Percentiles rank a stretch among this genome's conserved stretches.
These are phyloP conservation scores for Leccinum barrowsii DNA, from an alignment of 768 basidiomycete genomes.

Conservation along the genomic window DNA sequence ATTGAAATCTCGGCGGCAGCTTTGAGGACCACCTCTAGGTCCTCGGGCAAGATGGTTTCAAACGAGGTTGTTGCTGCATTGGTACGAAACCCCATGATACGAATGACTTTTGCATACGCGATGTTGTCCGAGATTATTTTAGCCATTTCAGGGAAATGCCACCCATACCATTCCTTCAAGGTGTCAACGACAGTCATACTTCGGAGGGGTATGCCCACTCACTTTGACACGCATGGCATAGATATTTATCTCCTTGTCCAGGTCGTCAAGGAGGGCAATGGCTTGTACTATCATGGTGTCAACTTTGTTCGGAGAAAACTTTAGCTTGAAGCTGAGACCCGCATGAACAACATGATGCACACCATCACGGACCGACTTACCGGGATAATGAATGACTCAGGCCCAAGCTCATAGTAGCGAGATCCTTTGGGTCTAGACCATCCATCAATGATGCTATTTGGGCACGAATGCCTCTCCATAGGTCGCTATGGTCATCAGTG, in stretches of 20 bases:
- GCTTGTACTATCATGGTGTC: slow-evolving; percentile 99
- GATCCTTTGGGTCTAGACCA: slow-evolving; percentile 88
- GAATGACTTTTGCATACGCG: slow-evolving; percentile 93
- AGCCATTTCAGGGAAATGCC: slow-evolving; percentile 99
- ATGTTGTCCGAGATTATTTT: slow-evolving; percentile 98
- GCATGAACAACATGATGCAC: slow-evolving; percentile 5
- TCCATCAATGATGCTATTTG: slow-evolving; percentile 86
- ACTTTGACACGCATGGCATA: slow-evolving; percentile 99
- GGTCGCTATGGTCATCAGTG: slow-evolving; percentile 61
- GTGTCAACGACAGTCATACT: background rate
- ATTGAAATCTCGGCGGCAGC: slow-evolving; percentile 97
- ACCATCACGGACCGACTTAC: slow-evolving; percentile 38
- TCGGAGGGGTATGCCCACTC: slow-evolving; percentile 13
- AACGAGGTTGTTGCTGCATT: slow-evolving; percentile 87
- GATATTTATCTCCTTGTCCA: slow-evolving; percentile 99
- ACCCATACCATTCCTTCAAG: slow-evolving; percentile 97
- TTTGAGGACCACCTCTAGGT: slow-evolving; percentile 92
- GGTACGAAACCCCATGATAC: slow-evolving; percentile 94
- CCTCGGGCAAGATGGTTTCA: slow-evolving; percentile 90
- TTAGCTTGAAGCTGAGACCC: slow-evolving; percentile 83
- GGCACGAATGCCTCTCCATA: slow-evolving; percentile 93
- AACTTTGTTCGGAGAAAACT: slow-evolving; percentile 99
- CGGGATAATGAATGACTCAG: slow-evolving; percentile 94
- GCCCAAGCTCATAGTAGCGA: slow-evolving; percentile 97
- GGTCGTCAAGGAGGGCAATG: slow-evolving; percentile 93